phyloP scores from a whole-genome alignment of 805 yeast species.

The Starmerella apis region DNA sequence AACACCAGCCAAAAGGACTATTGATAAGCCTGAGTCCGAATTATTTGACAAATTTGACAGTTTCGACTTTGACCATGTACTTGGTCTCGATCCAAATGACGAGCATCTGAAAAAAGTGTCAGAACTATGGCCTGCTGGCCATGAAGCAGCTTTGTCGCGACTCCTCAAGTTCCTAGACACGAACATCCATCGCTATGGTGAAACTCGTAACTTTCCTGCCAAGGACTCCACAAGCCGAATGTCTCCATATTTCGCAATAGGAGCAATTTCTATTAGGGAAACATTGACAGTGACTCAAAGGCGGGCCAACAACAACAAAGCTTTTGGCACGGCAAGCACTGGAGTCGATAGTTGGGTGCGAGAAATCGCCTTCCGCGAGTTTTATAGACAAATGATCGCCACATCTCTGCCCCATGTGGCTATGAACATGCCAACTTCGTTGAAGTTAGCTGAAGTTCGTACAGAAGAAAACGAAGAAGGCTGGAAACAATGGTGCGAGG shows the following conservation, averaged over 20 bases:
- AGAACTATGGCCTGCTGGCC: conserved; percentile 31
- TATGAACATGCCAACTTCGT: conserved; percentile 42
- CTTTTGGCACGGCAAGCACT: conserved; percentile 22
- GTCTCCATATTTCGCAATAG: conserved; percentile 40
- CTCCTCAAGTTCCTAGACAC: conserved; percentile 20
- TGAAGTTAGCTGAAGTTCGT: conserved; percentile 34
- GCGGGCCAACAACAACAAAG: conserved; percentile 25
- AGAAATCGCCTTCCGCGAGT: conserved; percentile 52
- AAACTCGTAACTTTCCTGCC: conserved; percentile 31
- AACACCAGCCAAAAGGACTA: not conserved
- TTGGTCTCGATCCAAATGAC: conserved; percentile 4
- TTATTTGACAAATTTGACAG: not conserved
- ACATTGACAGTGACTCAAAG: conserved; percentile 25
- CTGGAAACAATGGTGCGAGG: conserved; percentile 44
- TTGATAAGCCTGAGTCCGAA: not conserved
- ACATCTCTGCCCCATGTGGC: conserved; percentile 43
- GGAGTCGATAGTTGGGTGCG: conserved; percentile 40
- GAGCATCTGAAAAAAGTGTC: not conserved
- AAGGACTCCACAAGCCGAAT: conserved; percentile 35
- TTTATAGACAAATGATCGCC: conserved; percentile 40
- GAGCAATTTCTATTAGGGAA: conserved; percentile 36
- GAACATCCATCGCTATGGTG: conserved; percentile 30
- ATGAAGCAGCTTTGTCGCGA: conserved; percentile 30
- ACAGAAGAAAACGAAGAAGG: conserved; percentile 38
- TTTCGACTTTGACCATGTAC: conserved; percentile 10